Evolutionary conservation across 2,329 filamentous ascomycete genomes (phyloP), one percentile per base, ranked within the genome.

Genomic region (Truncatella angustata): DNA sequence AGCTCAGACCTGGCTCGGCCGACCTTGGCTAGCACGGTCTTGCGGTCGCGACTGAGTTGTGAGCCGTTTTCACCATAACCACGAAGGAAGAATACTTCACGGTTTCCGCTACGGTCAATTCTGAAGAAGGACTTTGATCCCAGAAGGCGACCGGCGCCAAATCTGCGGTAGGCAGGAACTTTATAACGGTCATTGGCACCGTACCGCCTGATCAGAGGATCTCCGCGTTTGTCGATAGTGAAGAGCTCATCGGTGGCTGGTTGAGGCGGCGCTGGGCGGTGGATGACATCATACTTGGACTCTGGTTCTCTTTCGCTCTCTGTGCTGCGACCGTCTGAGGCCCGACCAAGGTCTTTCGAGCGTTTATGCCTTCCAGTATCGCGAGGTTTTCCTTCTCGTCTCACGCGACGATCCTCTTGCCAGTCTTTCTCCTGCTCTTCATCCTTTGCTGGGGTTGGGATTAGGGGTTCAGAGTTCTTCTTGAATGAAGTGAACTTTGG

Each of bases 401-500:
- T 26, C 14, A 9, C 26, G 26, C 18, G 14, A 24, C 16, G 16
- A 34, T 46, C 30, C 46, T 39, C 24, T 5, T 24, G 30, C 23
- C 21, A 12, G 10, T 14, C 20, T 24, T 34, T 49, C n/a, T 18
- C 20, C 2, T 24, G 46, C 20, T 23, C 20, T 23, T 26, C n/a
- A 11, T 49, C 26, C 53, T 58, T 43, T 54, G 51, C 56, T 52
- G 49, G 42, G 45, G 40, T 11, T 45, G 62, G 50, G 54, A 77
- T 79, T 54, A n/a, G n/a, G n/a, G 79, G 81, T 58, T 46, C 43
- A 11, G 28, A 16, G 26, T 46, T 46, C 16, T 24, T 20, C n/a
- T 80, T 86, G 73, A 92, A 93, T 56, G 88, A 92, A 18, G 82
- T 76, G 63, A 93, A 92, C 60, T 85, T 90, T 9, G 89, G 88